Evolutionary conservation across 257 asterid genomes (phyloP), one percentile per base, ranked within the genome.

Genomic region (Solanum commersonii): DNA sequence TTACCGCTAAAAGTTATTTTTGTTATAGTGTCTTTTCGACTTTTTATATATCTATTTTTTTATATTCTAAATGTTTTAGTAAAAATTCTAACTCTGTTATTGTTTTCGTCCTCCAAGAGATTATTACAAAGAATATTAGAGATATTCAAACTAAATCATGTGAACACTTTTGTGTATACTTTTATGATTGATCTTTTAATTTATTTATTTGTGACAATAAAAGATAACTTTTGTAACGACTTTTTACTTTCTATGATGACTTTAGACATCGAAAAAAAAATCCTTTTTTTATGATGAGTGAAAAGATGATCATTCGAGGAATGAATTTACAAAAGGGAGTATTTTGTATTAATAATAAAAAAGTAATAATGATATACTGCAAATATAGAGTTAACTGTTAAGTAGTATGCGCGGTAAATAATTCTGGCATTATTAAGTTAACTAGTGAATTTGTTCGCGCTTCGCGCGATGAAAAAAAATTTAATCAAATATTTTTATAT

Each of bases 31-130:
- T n/a, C n/a, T 11, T 11, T 65, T n/a, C 0, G 0, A 10, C 1
- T 65, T n/a, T 65, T 65, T 12, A 0, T 10, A 3, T 11, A 0
- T n/a, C 12, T 63, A 1, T 2, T 10, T n/a, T n/a, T 65, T 65
- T 5, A n/a, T n/a, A n/a, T n/a, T 25, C 25, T 65, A 2, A 11
- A 25, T 11, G 0, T 11, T 5, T 65, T 65, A 10, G 0, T 65
- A 12, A 65, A 63, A n/a, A 11, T 65, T 1, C 4, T 65, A 3
- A 25, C 9, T 25, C 0, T 4, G 4, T 10, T 12, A 2, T 5
- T n/a, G 0, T 65, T 12, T 11, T 65, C 2, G 7, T 10, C 72
- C 72, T n/a, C 4, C 1, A 11, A 65, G 8, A 65, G 16, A 65
- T 25, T 65, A 11, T 11, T 65, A 65, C 40, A 33, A 71, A 71